Evolutionary conservation across 805 yeast species (phyloP).

Genomic region (Kurtzmaniella cleridarum): DNA sequence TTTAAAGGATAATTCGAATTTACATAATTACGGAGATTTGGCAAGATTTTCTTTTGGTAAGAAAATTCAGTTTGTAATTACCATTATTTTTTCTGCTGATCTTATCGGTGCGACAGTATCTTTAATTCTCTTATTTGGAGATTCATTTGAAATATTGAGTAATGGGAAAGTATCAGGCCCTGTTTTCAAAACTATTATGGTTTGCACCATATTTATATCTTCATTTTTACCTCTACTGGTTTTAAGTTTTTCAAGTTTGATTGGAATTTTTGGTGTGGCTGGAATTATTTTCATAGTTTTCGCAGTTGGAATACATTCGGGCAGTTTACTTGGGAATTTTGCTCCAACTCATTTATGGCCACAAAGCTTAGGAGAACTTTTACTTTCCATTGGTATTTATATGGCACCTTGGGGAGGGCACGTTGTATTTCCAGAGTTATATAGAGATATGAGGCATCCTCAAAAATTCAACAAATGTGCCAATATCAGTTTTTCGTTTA

Average conservation of each 20-base stretch:
- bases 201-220: conserved; percentile 35
- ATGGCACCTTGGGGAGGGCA: conserved; percentile 87
- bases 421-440: conserved; percentile 71
- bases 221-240: conserved; percentile 54
- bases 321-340: conserved; percentile 29
- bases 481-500: conserved; percentile 50
- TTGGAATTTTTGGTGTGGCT: conserved; percentile 54
- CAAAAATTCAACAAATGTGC: conserved; percentile 49
- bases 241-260: conserved; percentile 47
- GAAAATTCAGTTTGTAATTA: conserved; percentile 37
- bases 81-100: conserved; percentile 49
- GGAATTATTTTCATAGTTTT: conserved; percentile 39
- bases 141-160: conserved; percentile 50
- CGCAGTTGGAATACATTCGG: conserved; percentile 45
- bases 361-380: conserved; percentile 24
- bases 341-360: conserved; percentile 39
- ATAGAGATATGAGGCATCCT: conserved; percentile 68
- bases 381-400: conserved; percentile 57
- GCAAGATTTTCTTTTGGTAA: conserved; percentile 48
- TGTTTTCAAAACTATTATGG: conserved; percentile 38
- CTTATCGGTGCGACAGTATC: conserved; percentile 57
- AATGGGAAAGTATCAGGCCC: conserved; percentile 23
- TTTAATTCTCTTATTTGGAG: conserved; percentile 54
- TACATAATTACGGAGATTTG: conserved; percentile 56
- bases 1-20: conserved; percentile 29